Evolutionary conservation across 805 yeast species (phyloP).

Genomic region (Yarrowia sp.): DNA sequence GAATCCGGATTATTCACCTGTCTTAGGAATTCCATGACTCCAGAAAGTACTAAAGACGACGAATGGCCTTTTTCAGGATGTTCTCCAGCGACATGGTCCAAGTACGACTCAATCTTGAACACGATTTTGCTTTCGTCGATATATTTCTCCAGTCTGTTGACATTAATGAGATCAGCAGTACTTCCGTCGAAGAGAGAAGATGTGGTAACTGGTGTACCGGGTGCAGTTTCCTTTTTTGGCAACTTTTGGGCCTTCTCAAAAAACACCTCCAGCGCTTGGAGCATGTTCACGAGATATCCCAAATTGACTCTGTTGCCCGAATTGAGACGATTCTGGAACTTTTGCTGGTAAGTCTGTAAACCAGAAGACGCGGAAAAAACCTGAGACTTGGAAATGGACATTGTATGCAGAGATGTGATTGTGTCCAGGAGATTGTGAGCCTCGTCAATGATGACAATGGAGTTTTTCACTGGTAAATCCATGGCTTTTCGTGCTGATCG

Average conservation of each 20-base stretch:
- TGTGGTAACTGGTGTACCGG: conserved; percentile 63
- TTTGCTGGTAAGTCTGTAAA: conserved; percentile 61
- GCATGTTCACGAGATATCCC: conserved; percentile 63
- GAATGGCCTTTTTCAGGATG: conserved; percentile 38
- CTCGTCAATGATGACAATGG: conserved; percentile 85
- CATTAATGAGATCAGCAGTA: conserved; percentile 74
- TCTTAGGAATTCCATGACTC: conserved; percentile 67
- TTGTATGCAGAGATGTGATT: conserved; percentile 71
- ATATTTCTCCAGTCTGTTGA: conserved; percentile 70
- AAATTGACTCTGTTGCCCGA: conserved; percentile 66
- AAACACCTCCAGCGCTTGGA: conserved; percentile 63
- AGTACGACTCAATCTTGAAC: conserved; percentile 78
- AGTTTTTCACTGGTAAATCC: conserved; percentile 63
- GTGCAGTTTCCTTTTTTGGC: conserved; percentile 48
- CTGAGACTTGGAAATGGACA: conserved; percentile 60
- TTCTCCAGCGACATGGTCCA: conserved; percentile 46
- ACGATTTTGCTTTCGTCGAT: conserved; percentile 76
- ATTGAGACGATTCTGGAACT: conserved; percentile 69
- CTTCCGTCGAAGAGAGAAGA: conserved; percentile 63
- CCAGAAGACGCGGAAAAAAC: conserved; percentile 57
- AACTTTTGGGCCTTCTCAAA: conserved; percentile 49
- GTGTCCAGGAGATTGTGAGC: conserved; percentile 90
- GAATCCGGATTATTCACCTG: conserved; percentile 73
- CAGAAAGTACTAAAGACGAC: conserved; percentile 66
- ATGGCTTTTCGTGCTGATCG: conserved; percentile 64